These are phyloP conservation scores for Croton laevigatus DNA, from an alignment of 441 rosid species.

Conservation along the genomic window DNA sequence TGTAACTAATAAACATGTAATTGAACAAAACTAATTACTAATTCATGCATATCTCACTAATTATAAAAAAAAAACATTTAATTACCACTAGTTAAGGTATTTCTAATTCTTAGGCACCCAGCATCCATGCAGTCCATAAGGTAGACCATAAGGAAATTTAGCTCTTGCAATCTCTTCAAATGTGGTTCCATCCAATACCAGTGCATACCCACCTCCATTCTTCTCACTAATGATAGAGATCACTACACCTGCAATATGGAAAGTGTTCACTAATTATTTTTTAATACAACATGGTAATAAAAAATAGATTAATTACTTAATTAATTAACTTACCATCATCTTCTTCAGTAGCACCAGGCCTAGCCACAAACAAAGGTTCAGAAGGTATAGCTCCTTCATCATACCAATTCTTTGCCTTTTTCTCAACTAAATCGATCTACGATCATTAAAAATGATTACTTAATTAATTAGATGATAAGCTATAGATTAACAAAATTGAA, in stretches of 20 bases:
- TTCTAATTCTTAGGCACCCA: conserved; percentile 65
- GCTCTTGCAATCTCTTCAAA: conserved; percentile 93
- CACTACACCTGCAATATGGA: conserved; percentile 57
- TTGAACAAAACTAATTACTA: neutral
- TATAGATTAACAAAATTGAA: neutral
- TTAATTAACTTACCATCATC: conserved; percentile 70
- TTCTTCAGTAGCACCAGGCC: conserved; percentile 79
- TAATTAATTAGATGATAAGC: neutral
- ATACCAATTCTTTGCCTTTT: conserved; percentile 81
- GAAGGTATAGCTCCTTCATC: conserved; percentile 85
- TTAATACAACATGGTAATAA: neutral
- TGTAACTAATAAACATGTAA: no score
- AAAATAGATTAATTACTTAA: neutral
- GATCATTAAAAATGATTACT: neutral
- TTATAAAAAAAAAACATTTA: neutral
- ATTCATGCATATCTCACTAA: no score
- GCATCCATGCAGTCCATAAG: conserved; percentile 97
- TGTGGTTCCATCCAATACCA: conserved; percentile 72
- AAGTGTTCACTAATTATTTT: neutral
- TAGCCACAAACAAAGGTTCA: conserved; percentile 86
- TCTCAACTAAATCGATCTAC: conserved; percentile 71
- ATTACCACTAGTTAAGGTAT: neutral
- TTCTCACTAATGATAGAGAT: conserved; percentile 77
- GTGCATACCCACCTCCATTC: conserved; percentile 81
- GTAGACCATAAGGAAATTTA: conserved; percentile 85